Conservation (phyloP, 306 rosid genomes). For the Benincasa hispida region DNA sequence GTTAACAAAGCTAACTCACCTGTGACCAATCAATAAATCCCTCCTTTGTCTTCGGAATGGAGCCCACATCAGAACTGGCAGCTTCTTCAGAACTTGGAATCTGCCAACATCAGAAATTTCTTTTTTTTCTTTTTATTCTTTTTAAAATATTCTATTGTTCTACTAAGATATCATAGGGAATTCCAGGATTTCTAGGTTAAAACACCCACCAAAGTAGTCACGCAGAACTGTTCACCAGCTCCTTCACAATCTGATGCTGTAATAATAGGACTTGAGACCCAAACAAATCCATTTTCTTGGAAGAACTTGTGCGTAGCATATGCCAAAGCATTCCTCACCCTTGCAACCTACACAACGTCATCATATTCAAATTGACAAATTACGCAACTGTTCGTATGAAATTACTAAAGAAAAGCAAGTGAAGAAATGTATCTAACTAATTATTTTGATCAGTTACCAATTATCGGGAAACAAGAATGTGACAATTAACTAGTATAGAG, state of each 20-base stretch:
- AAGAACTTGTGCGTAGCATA: constrained; percentile 87
- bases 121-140: background rate
- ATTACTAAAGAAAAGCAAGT: background rate
- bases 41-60: constrained; percentile 60
- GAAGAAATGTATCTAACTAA: background rate
- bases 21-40: constrained; percentile 83
- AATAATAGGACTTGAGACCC: constrained; percentile 88
- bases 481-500: background rate
- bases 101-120: constrained; percentile 21
- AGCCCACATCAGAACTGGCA: constrained; percentile 47
- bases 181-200: constrained; percentile 2
- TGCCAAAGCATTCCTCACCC: constrained; percentile 87
- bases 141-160: background rate
- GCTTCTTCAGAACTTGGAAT: constrained; percentile 68
- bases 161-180: constrained; percentile 5
- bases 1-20: constrained; percentile 36
- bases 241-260: constrained; percentile 99
- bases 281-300: constrained; percentile 88
- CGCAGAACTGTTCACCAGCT: constrained; percentile 97
- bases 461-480: background rate
- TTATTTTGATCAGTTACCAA: background rate
- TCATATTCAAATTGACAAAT: constrained; percentile 1
- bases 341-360: constrained; percentile 57
- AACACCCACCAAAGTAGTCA: constrained; percentile 75
- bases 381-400: background rate